phyloP scores from a whole-genome alignment of 352 stramenopile species.

The Blastocystis sp. region DNA sequence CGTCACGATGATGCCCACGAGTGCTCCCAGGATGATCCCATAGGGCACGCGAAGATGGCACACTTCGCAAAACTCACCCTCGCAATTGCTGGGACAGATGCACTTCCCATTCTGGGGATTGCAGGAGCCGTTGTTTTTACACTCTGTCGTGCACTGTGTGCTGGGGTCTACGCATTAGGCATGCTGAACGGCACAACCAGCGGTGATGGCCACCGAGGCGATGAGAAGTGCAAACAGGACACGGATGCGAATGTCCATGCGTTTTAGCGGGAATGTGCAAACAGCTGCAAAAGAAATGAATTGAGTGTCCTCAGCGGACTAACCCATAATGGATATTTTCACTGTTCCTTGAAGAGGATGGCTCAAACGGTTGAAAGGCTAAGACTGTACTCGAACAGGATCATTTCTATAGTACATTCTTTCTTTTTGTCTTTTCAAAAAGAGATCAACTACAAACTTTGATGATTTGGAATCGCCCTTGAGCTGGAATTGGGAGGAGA shows the following conservation, averaged over 20 bases:
- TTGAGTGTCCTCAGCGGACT: background rate
- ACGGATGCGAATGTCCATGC: background rate
- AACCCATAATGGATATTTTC: background rate
- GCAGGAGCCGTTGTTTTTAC: slow-evolving; percentile 6
- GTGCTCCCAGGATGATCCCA: background rate
- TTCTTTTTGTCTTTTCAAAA: slow-evolving; percentile 43
- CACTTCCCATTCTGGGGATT: background rate
- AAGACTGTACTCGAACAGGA: slow-evolving; percentile 67
- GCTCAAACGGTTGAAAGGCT: background rate
- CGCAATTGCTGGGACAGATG: slow-evolving; percentile 15
- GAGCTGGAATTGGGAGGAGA: slow-evolving; percentile 64
- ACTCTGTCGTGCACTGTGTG: background rate
- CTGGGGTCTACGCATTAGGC: background rate
- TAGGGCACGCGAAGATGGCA: slow-evolving; percentile 1
- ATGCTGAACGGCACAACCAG: background rate
- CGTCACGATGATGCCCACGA: background rate
- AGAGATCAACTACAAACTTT: slow-evolving; percentile 44
- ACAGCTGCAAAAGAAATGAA: background rate
- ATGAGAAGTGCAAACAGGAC: background rate
- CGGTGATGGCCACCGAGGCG: background rate
- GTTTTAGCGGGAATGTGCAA: background rate
- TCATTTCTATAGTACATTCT: slow-evolving; percentile 69
- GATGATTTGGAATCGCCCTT: slow-evolving; percentile 56
- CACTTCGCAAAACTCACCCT: background rate
- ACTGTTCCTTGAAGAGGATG: background rate